Base-by-base conservation (phyloP, 441 rosid species). In the Aleurites moluccanus region DNA sequence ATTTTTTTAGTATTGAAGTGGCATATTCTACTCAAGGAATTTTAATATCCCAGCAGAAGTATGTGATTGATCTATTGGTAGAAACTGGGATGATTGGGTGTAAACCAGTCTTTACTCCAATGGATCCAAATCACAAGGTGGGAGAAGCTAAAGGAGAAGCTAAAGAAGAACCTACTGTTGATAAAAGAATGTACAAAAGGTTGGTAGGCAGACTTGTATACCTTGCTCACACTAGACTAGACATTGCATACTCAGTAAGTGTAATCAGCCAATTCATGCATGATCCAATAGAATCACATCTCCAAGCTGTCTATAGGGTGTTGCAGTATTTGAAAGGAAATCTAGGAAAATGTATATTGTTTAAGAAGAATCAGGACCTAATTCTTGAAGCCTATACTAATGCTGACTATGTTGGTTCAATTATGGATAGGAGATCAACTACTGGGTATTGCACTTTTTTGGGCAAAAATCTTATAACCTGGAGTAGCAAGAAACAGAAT, bases 401-500 rank as follows among this genome's bases (percentile, higher is more conserved):
- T 27, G 35, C 38, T 20, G 18, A 61, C 65, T 61, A 61, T 61
- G 16, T 15, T 2, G 10, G 65, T 25, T 61, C 20, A 3, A 13
- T 61, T 6, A 38, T 61, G 18, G 18, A 61, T 21, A 61, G 38
- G 6, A 61, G 35, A 61, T 61, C 40, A 61, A 30, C 20, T 61
- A 40, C 3, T 40, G 9, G 44, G 44, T 40, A 40, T 10, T 40
- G 9, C 9, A 40, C 44, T 40, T 61, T 61, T 5, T 18, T 61
- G 11, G 20, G 38, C 2, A 38, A 23, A 2, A 61, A 61, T 61
- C n/a, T 61, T 0, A 20, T 61, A 21, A 28, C 1, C 0, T 27
- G 40, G 65, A 61, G 20, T 16, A 27, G 65, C 40, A 61, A 61
- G 38, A 61, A 61, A 61, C 65, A 61, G 10, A 61, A 61, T 61